Evolutionary conservation across 208 protist species (phyloP).

Genomic region (Trypanosomatidae sp.): DNA sequence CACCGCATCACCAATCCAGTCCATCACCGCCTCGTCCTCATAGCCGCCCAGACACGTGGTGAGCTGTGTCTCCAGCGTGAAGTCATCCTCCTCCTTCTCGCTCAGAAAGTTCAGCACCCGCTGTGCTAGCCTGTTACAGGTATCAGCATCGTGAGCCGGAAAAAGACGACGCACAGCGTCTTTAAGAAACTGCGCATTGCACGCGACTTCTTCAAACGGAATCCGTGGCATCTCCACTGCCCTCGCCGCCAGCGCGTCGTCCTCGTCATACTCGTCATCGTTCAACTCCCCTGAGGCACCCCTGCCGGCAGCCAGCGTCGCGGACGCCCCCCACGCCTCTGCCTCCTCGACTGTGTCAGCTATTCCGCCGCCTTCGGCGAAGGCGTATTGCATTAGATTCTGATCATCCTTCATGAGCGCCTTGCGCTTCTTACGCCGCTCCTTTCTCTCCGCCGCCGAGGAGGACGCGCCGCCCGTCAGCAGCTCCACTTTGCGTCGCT

Average conservation of each 20-base stretch:
- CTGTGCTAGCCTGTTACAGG: constrained; percentile 55
- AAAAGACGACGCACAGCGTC: constrained; percentile 82
- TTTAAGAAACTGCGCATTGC: constrained; percentile 80
- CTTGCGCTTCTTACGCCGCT: constrained; percentile 30
- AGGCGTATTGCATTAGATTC: constrained; percentile 61
- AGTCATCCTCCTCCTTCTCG: constrained; percentile 55
- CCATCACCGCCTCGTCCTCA: constrained; percentile 76
- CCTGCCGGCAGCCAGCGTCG: constrained; percentile 2
- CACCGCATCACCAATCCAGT: constrained; percentile 76
- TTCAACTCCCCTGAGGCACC: constrained; percentile 4
- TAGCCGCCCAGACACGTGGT: constrained; percentile 84
- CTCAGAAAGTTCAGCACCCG: constrained; percentile 68
- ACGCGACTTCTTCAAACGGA: constrained; percentile 81
- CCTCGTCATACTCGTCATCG: constrained; percentile 31
- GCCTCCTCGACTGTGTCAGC: constrained; percentile 27
- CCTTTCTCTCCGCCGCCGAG: constrained; percentile 22
- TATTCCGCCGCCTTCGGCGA: constrained; percentile 45
- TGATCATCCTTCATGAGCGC: constrained; percentile 34
- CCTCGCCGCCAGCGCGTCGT: constrained; percentile 16
- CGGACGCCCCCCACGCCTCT: constrained; percentile 5
- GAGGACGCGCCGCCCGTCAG: constrained; percentile 25
- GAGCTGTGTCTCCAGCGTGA: constrained; percentile 86
- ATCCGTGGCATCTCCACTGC: constrained; percentile 23
- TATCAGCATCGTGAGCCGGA: constrained; percentile 56
- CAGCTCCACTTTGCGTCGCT: constrained; percentile 21